These are phyloP conservation scores for Candida glaebosa DNA, from an alignment of 805 yeast species.

Conservation along the genomic window DNA sequence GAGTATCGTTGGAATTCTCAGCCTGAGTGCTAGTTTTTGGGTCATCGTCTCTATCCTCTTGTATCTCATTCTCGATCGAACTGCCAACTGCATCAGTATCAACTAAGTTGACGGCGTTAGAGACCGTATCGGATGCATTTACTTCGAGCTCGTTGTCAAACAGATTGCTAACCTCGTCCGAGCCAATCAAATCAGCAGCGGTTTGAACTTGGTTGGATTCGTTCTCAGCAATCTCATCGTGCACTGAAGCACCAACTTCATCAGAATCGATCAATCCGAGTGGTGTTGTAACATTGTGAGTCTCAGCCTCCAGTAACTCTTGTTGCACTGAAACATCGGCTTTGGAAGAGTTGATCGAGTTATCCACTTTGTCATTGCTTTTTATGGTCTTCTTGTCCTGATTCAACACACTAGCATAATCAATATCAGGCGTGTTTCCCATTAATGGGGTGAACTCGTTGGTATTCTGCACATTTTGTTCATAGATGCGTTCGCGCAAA, in stretches of 20 bases:
- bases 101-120: background rate
- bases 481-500: slow-evolving; percentile 29
- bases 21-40: too few species aligned
- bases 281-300: background rate
- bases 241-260: background rate
- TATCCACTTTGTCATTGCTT: background rate
- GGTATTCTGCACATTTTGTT: slow-evolving; percentile 15
- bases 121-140: background rate
- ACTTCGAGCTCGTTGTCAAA: background rate
- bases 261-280: background rate
- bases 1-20: background rate
- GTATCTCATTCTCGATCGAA: background rate
- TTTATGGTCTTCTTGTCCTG: background rate
- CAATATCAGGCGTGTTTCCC: background rate
- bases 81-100: background rate
- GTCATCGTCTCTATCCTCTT: background rate
- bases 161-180: background rate
- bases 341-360: background rate
- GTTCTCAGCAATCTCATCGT: background rate
- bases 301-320: background rate
- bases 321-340: background rate
- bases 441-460: slow-evolving; percentile 9
- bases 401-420: background rate
- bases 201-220: background rate
- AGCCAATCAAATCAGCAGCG: background rate